Conservation (phyloP, 768 basidiomycete genomes). For the Russula lepida region DNA sequence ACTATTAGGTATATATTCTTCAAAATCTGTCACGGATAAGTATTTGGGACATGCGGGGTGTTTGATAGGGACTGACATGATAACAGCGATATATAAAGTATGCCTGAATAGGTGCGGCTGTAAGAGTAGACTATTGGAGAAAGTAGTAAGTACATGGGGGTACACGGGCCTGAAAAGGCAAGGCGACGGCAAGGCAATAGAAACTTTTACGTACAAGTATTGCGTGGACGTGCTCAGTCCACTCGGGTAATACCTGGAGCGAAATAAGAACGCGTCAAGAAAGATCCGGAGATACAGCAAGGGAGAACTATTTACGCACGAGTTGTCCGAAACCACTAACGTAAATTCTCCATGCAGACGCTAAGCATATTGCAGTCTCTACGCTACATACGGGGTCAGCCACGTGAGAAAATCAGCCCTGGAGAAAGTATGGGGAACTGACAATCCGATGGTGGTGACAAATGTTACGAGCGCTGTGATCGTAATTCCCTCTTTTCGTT, state of each 20-base stretch:
- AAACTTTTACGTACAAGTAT: slow-evolving; percentile 2
- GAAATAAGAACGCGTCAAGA: neutral
- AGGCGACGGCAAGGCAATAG: neutral
- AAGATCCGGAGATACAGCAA: neutral
- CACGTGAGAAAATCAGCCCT: neutral
- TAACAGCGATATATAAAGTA: slow-evolving; percentile 13
- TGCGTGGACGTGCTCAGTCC: slow-evolving; percentile 8
- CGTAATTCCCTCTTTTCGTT: neutral
- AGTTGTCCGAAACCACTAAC: neutral
- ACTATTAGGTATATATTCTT: slow-evolving; percentile 6
- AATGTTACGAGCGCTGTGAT: slow-evolving; percentile 1
- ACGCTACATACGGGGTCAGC: neutral
- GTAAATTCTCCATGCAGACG: slow-evolving; percentile 7
- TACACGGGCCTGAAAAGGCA: neutral
- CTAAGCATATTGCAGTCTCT: slow-evolving; percentile 4
- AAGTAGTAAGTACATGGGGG: neutral
- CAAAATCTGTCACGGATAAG: neutral
- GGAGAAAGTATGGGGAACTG: neutral
- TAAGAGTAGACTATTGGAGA: slow-evolving; percentile 1
- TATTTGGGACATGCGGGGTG: neutral
- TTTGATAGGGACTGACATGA: neutral
- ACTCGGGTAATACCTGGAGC: neutral
- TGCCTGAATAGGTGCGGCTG: slow-evolving; percentile 6
- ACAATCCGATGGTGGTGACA: slow-evolving; percentile 11
- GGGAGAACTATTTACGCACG: neutral